phyloP scores from a whole-genome alignment of 805 yeast species.

The Starmerella gropengiesseri region DNA sequence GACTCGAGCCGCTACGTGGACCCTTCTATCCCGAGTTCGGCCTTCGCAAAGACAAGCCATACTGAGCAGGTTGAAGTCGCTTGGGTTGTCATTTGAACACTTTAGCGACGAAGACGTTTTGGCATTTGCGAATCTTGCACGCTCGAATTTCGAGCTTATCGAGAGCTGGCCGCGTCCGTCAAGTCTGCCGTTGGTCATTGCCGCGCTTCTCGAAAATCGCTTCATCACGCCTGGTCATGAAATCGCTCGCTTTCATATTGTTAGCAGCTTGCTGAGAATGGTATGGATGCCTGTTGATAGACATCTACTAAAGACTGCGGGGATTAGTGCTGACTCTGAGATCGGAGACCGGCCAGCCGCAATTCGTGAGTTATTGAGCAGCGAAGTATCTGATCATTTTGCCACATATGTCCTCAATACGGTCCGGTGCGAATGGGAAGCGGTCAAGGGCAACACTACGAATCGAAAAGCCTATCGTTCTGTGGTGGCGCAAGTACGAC shows the following conservation, averaged over 20 bases:
- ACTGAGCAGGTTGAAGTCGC: not conserved
- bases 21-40: not conserved
- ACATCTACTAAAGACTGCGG: too few species aligned
- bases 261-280: not conserved
- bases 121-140: not conserved
- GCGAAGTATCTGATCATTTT: not conserved
- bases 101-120: not conserved
- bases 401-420: not conserved
- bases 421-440: not conserved
- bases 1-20: constrained; percentile 1
- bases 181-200: not conserved
- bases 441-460: not conserved
- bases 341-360: constrained; percentile 2
- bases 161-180: not conserved
- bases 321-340: too few species aligned
- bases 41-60: not conserved
- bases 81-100: not conserved
- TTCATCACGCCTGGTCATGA: not conserved
- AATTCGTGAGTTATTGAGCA: not conserved
- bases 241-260: not conserved
- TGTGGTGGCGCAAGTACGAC: constrained; percentile 3
- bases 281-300: too few species aligned
- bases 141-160: not conserved
- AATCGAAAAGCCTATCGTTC: not conserved
- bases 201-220: not conserved